Evolutionary conservation across 2,329 filamentous ascomycete species (phyloP).

Genomic region (Monosporascus sp.): DNA sequence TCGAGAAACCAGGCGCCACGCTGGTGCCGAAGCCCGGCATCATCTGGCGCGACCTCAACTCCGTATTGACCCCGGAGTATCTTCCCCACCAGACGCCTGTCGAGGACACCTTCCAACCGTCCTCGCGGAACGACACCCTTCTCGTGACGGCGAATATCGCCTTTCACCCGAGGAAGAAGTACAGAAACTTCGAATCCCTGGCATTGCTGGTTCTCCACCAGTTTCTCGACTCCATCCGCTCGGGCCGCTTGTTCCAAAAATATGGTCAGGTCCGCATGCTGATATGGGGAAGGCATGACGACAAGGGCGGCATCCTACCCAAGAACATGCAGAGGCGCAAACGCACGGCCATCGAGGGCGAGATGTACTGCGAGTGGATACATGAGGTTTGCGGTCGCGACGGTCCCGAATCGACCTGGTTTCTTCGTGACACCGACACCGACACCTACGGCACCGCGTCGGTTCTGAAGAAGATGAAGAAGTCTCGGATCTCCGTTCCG

Average conservation of each 20-base stretch:
- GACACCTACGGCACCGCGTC: conserved; percentile 39
- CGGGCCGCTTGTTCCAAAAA: conserved; percentile 58
- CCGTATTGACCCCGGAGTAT: conserved; percentile 43
- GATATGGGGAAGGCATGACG: conserved; percentile 60
- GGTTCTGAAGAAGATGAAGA: conserved; percentile 41
- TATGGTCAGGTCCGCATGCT: conserved; percentile 79
- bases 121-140: conserved; percentile 62
- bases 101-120: conserved; percentile 31
- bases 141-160: conserved; percentile 67
- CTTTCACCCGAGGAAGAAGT: conserved; percentile 45
- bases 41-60: conserved; percentile 53
- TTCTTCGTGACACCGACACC: conserved; percentile 39
- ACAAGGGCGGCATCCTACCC: conserved; percentile 56
- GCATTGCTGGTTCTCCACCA: conserved; percentile 55
- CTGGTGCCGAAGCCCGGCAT: conserved; percentile 53
- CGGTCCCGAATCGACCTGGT: conserved; percentile 16
- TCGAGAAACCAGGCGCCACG: conserved; percentile 40
- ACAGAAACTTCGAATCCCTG: conserved; percentile 49
- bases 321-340: conserved; percentile 48
- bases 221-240: conserved; percentile 53
- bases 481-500: conserved; percentile 37
- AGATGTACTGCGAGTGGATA: conserved; percentile 55
- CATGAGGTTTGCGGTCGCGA: conserved; percentile 50
- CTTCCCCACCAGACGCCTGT: conserved; percentile 49
- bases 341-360: conserved; percentile 52